Conservation (phyloP, 148 eudicot genomes). For the Vaccinium vitisidaea region DNA sequence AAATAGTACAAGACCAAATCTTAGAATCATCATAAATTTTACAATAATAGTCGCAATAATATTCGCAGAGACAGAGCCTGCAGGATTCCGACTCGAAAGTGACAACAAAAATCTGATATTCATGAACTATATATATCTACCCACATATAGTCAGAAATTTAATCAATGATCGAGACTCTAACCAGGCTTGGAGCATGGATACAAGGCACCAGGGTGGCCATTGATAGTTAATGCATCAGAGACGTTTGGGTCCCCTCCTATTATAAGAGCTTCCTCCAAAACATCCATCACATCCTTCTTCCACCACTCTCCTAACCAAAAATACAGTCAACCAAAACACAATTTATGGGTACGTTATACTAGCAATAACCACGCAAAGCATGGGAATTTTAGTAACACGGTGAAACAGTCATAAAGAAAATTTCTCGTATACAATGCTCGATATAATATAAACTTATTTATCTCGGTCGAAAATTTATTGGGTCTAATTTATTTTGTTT, state of each 20-base stretch:
- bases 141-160: background rate
- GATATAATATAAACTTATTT: too few species aligned
- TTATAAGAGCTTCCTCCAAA: background rate
- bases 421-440: too few species aligned
- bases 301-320: conserved; percentile 29
- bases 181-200: conserved; percentile 30
- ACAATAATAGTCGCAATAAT: too few species aligned
- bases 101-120: background rate
- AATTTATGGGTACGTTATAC: too few species aligned
- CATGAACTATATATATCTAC: background rate
- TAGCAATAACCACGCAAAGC: too few species aligned
- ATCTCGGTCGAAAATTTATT: too few species aligned
- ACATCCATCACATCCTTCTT: conserved; percentile 17
- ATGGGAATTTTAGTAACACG: too few species aligned
- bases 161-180: background rate
- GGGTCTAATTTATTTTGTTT: too few species aligned
- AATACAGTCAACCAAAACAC: background rate
- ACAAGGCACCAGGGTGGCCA: conserved; percentile 28
- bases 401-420: too few species aligned
- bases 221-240: conserved; percentile 32
- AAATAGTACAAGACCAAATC: background rate
- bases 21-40: too few species aligned
- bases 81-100: background rate
- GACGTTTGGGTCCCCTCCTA: conserved; percentile 20
- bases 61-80: too few species aligned